A percentile compares a stretch with the other conserved stretches of the same genome.
These are phyloP conservation scores for Tolypocladium album DNA, from an alignment of 2,329 filamentous ascomycete genomes.

Conservation along the genomic window DNA sequence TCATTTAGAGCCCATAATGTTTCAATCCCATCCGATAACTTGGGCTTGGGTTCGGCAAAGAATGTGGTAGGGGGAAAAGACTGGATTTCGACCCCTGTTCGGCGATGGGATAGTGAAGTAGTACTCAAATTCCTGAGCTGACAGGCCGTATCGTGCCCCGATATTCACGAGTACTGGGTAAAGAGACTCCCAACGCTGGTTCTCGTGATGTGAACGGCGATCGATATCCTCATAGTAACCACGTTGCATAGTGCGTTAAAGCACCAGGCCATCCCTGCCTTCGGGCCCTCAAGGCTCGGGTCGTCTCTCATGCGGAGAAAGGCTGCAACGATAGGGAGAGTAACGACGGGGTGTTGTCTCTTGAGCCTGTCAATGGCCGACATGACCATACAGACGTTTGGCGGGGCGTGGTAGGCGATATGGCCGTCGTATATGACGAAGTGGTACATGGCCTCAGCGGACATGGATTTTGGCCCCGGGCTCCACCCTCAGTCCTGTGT, in stretches of 20 bases:
- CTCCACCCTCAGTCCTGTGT: neutral
- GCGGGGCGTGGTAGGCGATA: neutral
- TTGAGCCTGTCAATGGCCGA: neutral
- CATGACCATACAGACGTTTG: neutral
- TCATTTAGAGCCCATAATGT: too few relatives aligned
- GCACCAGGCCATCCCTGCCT: neutral
- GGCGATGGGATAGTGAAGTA: neutral
- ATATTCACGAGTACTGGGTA: neutral
- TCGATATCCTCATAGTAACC: too few relatives aligned
- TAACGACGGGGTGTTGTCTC: neutral
- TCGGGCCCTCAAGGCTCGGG: neutral
- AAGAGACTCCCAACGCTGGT: neutral
- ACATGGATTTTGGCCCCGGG: neutral
- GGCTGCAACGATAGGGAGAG: neutral
- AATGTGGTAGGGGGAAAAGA: neutral
- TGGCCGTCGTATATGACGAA: neutral
- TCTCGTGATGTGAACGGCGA: too few relatives aligned
- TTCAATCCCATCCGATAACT: too few relatives aligned
- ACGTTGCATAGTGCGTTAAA: too few relatives aligned
- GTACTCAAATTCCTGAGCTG: neutral
- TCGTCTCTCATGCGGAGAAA: neutral
- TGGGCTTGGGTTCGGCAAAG: too few relatives aligned
- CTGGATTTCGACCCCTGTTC: neutral
- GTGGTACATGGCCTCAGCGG: neutral
- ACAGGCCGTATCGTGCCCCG: neutral